These are phyloP conservation scores for Acanthamoeba lugdunensis DNA, from an alignment of 208 protist species.

Conservation along the genomic window DNA sequence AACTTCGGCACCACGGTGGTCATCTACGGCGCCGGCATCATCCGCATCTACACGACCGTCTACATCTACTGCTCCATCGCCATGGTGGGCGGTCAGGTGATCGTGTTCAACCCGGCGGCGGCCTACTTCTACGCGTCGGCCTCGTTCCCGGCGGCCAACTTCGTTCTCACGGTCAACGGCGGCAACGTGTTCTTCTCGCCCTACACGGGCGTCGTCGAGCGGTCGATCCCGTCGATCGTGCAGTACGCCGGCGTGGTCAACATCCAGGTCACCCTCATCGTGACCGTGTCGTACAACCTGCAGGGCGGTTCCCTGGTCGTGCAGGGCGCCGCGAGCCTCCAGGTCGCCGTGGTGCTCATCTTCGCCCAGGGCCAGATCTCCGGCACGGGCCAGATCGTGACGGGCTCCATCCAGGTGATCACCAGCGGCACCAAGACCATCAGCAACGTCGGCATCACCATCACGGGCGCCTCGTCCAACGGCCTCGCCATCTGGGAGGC, in stretches of 20 bases:
- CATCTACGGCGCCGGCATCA: slow-evolving; percentile 26
- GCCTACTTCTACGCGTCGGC: slow-evolving; percentile 55
- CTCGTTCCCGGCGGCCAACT: slow-evolving; percentile 30
- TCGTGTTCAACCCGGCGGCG: slow-evolving; percentile 49
- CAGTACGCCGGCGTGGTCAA: slow-evolving; percentile 49
- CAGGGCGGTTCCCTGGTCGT: slow-evolving; percentile 58
- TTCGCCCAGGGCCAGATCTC: slow-evolving; percentile 42
- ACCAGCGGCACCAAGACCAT: slow-evolving; percentile 18
- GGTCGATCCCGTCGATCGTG: not conserved
- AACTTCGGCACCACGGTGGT: not conserved
- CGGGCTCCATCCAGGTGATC: not conserved
- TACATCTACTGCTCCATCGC: slow-evolving; percentile 23
- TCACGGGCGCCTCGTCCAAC: not conserved
- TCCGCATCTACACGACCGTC: slow-evolving; percentile 45
- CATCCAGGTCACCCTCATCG: slow-evolving; percentile 52
- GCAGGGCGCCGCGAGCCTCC: slow-evolving; percentile 24
- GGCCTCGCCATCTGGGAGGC: slow-evolving; percentile 49
- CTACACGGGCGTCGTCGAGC: not conserved
- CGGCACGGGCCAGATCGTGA: slow-evolving; percentile 49
- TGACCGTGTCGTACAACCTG: slow-evolving; percentile 50
- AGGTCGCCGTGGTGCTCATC: slow-evolving; percentile 34
- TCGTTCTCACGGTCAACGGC: slow-evolving; percentile 54
- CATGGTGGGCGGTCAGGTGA: slow-evolving; percentile 55
- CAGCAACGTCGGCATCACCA: slow-evolving; percentile 18
- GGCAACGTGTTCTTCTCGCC: slow-evolving; percentile 49